Conservation (phyloP, 1,139 yeast genomes). For the Hemisphaericaspora subhashii region DNA sequence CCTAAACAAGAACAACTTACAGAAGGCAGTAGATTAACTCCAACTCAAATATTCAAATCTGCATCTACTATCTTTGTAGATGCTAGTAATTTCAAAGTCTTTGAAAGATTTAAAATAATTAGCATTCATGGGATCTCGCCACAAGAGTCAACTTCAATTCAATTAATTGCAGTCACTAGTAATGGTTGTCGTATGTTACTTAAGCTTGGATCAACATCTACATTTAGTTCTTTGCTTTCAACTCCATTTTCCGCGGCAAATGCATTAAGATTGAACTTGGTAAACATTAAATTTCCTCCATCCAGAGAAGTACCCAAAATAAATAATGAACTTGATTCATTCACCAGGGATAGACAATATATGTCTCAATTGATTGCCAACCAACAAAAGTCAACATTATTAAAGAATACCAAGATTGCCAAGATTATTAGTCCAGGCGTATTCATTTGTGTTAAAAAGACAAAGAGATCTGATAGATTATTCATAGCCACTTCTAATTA, state of each 20-base stretch:
- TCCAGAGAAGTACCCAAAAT: conserved; percentile 60
- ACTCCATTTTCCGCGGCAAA: conserved; percentile 24
- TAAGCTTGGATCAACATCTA: conserved; percentile 41
- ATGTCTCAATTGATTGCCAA: conserved; percentile 41
- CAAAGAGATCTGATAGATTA: conserved; percentile 49
- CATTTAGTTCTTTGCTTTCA: conserved; percentile 32
- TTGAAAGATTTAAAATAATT: conserved; percentile 54
- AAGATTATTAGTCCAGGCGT: conserved; percentile 81
- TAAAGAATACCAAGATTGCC: conserved; percentile 47
- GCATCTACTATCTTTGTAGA: conserved; percentile 57
- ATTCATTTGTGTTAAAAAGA: conserved; percentile 53
- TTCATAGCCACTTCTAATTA: conserved; percentile 83
- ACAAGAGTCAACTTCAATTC: conserved; percentile 68
- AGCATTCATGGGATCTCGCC: conserved; percentile 63
- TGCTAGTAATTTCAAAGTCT: conserved; percentile 41
- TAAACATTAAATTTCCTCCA: conserved; percentile 73
- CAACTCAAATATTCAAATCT: conserved; percentile 53
- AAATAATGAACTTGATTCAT: conserved; percentile 48
- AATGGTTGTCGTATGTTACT: conserved; percentile 81
- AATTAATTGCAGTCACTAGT: conserved; percentile 79
- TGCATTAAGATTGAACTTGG: conserved; percentile 40
- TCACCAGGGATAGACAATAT: conserved; percentile 45
- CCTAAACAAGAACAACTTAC: conserved; percentile 37
- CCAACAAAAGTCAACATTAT: conserved; percentile 47
- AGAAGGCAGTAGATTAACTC: conserved; percentile 42